Evolutionary conservation across 2,329 filamentous ascomycete species (phyloP).

Genomic region (Pseudogymnoascus sp.): DNA sequence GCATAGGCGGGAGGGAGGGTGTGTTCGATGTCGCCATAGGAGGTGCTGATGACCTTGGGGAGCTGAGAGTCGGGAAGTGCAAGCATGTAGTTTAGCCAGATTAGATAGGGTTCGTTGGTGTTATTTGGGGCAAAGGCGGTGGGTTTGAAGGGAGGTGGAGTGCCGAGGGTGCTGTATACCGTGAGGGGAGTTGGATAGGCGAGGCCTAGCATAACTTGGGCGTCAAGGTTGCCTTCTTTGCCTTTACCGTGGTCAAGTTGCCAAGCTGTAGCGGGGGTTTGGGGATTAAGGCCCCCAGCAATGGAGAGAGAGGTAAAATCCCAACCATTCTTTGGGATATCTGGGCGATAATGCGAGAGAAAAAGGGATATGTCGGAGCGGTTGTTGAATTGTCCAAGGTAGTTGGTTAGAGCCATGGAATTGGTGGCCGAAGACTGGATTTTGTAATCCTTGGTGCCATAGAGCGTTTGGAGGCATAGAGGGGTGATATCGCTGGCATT

Average conservation of each 20-base stretch:
- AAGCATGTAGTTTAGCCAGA: slow-evolving; percentile 44
- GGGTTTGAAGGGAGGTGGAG: slow-evolving; percentile 39
- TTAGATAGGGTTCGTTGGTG: slow-evolving; percentile 50
- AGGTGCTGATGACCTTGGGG: slow-evolving; percentile 49
- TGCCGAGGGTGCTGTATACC: slow-evolving; percentile 47
- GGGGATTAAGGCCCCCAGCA: slow-evolving; percentile 8
- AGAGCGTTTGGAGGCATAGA: slow-evolving; percentile 5
- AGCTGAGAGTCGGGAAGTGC: slow-evolving; percentile 36
- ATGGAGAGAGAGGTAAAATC: neutral
- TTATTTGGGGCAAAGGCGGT: slow-evolving; percentile 27
- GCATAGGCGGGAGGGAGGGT: slow-evolving; percentile 45
- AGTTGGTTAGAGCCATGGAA: slow-evolving; percentile 17
- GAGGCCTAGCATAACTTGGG: slow-evolving; percentile 46
- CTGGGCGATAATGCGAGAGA: slow-evolving; percentile 11
- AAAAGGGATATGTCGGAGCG: slow-evolving; percentile 22
- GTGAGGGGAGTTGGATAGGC: slow-evolving; percentile 44
- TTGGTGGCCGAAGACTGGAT: slow-evolving; percentile 17
- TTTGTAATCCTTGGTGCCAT: neutral
- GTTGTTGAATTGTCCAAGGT: slow-evolving; percentile 22
- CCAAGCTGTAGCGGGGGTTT: slow-evolving; percentile 7
- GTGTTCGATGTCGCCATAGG: slow-evolving; percentile 51
- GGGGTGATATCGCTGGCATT: slow-evolving; percentile 2
- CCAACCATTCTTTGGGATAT: slow-evolving; percentile 6
- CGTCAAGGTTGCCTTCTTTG: slow-evolving; percentile 49
- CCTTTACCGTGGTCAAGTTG: slow-evolving; percentile 11